Evolutionary conservation across 495 filamentous ascomycete species (phyloP), one percentile per base, ranked within the genome.

Genomic region (Daldinia decipiens): DNA sequence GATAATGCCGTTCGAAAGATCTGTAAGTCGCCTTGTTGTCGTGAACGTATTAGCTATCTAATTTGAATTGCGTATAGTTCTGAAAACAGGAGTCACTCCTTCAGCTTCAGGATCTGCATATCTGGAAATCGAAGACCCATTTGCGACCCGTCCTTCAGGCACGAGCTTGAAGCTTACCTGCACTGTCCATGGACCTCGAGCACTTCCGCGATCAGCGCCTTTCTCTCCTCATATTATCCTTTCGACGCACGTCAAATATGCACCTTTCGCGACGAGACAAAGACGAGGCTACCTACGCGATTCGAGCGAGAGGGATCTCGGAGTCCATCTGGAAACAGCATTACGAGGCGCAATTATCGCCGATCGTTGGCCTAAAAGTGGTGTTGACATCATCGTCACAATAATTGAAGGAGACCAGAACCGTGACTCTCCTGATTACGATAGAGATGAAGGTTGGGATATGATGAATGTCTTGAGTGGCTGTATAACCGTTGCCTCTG

Each of bases 51-150:
- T 9, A n/a, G 15, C 4, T 50, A 4, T 51, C 64, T 72, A 19
- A 72, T 31, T 21, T 32, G 50, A 21, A 55, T 55, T 29, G 26
- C 1, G 53, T 43, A 24, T 65, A 98, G 95, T 93, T 71, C 83
- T 99, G 32, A 93, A 95, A 80, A 98, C 95, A 11, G 92, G 92
- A 51, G 86, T 98, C 24, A 93, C 93, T 3, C 95, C 96, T 11
- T 96, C 95, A 2, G 95, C 96, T 7, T 93, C 93, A 24, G 95
- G 95, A 54, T 98, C 94, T 31, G 91, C 96, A 58, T 99, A 98
- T 76, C 85, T 97, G 63, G 95, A 99, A 83, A 88, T 97, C 62
- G 88, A 90, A 78, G 83, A 84, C 34, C 85, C 88, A 3, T 73
- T 86, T 36, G 77, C 85, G 45, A 79, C 82, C 36, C 76, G 82